Conservation (phyloP, 2,329 filamentous ascomycete species). For the Bipolaris sorokiniana region DNA sequence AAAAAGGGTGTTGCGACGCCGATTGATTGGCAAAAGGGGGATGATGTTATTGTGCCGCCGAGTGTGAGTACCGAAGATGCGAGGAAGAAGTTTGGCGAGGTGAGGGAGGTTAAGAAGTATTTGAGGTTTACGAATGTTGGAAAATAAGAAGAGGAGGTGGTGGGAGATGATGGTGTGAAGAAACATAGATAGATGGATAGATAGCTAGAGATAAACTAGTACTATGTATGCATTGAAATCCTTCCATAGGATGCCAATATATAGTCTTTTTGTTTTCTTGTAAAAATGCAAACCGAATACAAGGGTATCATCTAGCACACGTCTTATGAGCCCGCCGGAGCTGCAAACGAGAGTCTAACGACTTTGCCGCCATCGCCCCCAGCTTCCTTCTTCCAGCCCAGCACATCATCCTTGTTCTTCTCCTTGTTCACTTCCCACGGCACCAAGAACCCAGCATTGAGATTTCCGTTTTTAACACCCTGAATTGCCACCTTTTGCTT, state of each 20-base stretch:
- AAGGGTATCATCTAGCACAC: conserved; percentile 17
- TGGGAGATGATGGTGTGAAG: no score
- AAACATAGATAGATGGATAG: no score
- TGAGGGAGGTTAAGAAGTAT: conserved; percentile 69
- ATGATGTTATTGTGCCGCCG: conserved; percentile 92
- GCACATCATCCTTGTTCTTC: conserved; percentile 67
- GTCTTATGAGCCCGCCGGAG: conserved; percentile 50
- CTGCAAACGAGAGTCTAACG: conserved; percentile 63
- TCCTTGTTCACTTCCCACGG: conserved; percentile 72
- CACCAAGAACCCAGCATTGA: conserved; percentile 76
- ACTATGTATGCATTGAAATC: not conserved
- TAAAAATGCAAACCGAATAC: not conserved
- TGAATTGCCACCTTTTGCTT: conserved; percentile 81
- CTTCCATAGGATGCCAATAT: not conserved
- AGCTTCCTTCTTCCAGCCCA: conserved; percentile 71
- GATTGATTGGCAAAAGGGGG: conserved; percentile 86
- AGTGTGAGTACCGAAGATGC: conserved; percentile 83
- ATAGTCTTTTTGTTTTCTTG: no score
- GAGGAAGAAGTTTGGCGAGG: conserved; percentile 82
- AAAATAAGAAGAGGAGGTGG: conserved; percentile 41
- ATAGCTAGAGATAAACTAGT: not conserved
- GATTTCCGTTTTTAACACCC: conserved; percentile 67
- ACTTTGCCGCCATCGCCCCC: conserved; percentile 55
- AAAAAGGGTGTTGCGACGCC: conserved; percentile 87
- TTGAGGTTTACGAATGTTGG: conserved; percentile 69